Base-by-base conservation (phyloP, 2,329 filamentous ascomycete species). In the Sclerotiophoma versabilis region DNA sequence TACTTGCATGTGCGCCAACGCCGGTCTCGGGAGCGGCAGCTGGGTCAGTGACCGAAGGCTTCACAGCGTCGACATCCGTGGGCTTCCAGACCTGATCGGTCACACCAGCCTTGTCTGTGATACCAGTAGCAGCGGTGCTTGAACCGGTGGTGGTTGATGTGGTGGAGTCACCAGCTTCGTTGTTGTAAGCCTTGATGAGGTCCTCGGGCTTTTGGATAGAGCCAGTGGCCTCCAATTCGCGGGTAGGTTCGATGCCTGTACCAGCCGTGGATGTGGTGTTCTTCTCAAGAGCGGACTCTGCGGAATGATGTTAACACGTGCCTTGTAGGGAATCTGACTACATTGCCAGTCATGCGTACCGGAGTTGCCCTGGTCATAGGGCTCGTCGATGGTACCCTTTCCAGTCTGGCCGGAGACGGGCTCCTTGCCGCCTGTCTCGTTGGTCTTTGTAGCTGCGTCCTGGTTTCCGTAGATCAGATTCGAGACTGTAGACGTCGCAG, bases 361-460 rank as follows among this genome's bases (percentile, higher is more conserved):
- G 79, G 85, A 76, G 72, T 95, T 95, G 42, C 91, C 91, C 53
- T 86, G 85, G 69, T 95, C 91, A 65, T 87, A 96, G 0, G 91
- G 91, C 72, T 93, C 87, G 11, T 84, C 85, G 36, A 80, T 81
- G 20, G 82, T 81, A 4, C 89, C 88, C 70, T 88, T 79, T 32
- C 91, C 91, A 52, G 82, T 78, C 45, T 85, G 78, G 19, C 91
- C 91, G 17, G 89, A 89, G 37, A 92, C 74, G 15, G 91, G 91
- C 76, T 96, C 91, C 63, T 77, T 74, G 39, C 79, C 79, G 14
- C 51, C 62, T 7, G 70, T 72, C 59, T 74, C 72, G 29, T 71
- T 75, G 32, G 73, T 73, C 49, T 76, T 59, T 76, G 71, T 66
- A 22, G 58, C 55, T 34, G 62, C 50, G 23, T 62, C 59, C 39